Evolutionary conservation across 2,329 filamentous ascomycete species (phyloP), one percentile per base, ranked within the genome.

Genomic region (Fusarium begoniae): DNA sequence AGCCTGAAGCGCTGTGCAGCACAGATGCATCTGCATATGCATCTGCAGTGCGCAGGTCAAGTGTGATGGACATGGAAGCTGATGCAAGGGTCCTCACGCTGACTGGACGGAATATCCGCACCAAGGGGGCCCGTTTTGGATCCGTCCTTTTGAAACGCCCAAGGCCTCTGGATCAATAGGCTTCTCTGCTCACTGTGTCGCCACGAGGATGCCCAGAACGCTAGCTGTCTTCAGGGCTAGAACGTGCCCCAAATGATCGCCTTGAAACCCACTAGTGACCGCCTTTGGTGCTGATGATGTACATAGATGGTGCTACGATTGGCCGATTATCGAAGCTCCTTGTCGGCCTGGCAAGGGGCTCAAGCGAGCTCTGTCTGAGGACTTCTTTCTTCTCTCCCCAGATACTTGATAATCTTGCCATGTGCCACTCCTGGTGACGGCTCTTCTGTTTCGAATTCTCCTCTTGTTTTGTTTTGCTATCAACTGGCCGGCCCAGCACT

Each of bases 401-500:
- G 54, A 68, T 71, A 66, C 69, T 77, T 76, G 74, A 78, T 77
- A 78, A 76, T 71, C 64, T 53, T 68, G 57, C 69, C 64, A 62
- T 53, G 58, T 54, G 71, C 76, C 76, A 58, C 76, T 78, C 71
- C 54, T 60, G 59, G 61, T 67, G 74, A 77, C 63, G 63, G 56
- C 57, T 63, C 40, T 69, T 74, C 56, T 45, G 75, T 78, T 78
- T 77, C 74, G 68, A 63, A 64, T 75, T 66, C 58, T 75, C 26
- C 50, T 64, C 64, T 75, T 63, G 44, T 47, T 66, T 74, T 70
- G 70, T 69, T 67, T 73, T 63, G 38, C 61, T 61, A 54, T 59
- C 50, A 66, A 69, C 75, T 77, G 75, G 75, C 75, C 63, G 75
- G 75, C 35, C 75, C 75, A 77, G 73, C 47, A 43, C 51, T 72